phyloP scores from a whole-genome alignment of 106 monocot species.

The Ottelia alismoides region DNA sequence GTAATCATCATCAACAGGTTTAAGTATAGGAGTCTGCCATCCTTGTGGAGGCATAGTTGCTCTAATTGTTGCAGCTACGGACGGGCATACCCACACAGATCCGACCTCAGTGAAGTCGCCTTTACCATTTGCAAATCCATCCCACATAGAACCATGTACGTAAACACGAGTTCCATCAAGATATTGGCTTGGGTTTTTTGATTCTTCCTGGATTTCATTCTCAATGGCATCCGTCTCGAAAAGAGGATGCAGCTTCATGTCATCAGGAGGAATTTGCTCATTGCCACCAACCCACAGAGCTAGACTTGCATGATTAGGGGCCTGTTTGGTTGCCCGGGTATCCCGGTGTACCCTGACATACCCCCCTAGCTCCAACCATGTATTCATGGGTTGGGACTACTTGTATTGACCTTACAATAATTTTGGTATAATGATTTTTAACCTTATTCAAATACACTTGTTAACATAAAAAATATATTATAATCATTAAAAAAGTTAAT shows the following conservation, averaged over 20 bases:
- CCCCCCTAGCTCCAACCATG: too few species aligned
- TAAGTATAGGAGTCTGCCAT: constrained; percentile 72
- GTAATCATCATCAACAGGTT: constrained; percentile 40
- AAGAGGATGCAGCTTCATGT: constrained; percentile 69
- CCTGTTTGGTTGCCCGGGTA: too few species aligned
- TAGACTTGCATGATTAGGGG: constrained; percentile 93
- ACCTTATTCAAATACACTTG: too few species aligned
- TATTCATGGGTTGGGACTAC: too few species aligned
- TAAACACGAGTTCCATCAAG: constrained; percentile 92
- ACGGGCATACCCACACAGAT: constrained; percentile 82
- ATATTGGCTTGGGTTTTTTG: constrained; percentile 73
- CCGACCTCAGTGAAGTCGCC: constrained; percentile 91
- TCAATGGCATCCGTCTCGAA: constrained; percentile 14
- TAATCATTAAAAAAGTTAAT: too few species aligned
- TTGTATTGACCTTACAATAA: too few species aligned
- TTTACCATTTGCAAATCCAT: constrained; percentile 95
- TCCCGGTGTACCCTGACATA: too few species aligned
- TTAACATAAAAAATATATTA: too few species aligned
- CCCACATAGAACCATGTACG: constrained; percentile 93
- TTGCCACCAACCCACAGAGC: constrained; percentile 98
- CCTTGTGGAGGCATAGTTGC: constrained; percentile 94
- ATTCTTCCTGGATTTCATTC: constrained; percentile 17
- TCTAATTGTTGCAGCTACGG: constrained; percentile 85
- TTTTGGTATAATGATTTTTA: too few species aligned
- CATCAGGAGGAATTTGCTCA: constrained; percentile 80